Base-by-base conservation (phyloP, 2,329 filamentous ascomycete genomes). In the Cryphonectria naterciae region DNA sequence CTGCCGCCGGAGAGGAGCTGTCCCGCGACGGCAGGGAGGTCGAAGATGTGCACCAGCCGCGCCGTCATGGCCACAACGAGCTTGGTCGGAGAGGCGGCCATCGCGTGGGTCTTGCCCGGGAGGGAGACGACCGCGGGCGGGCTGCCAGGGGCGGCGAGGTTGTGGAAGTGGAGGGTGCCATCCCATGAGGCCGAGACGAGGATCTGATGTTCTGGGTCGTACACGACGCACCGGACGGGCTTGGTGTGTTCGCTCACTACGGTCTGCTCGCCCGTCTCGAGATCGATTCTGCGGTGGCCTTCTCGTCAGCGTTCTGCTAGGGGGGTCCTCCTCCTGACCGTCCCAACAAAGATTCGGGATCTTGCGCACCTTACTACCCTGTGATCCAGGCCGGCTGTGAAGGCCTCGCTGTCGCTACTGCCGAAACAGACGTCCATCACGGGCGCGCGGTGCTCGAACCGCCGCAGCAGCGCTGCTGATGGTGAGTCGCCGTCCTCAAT, bases 21-120 rank as follows among this genome's bases (percentile, higher is more conserved):
- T 1, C 86, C 78, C 11, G 87, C 81, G 54, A 97, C 87, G 35
- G 90, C 83, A 65, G 89, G 85, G 43, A 99, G 87, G 78, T 98
- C 93, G 86, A 98, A 98, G 80, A 99, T 97, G 84, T 96, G 91
- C 73, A 98, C 90, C n/a, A 95, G 89, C 69, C 96, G 92, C 68
- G 93, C 93, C 2, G 95, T 93, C 96, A 99, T 98, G 75, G 95
- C 95, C 70, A 99, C 93, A 58, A 99, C 94, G 11, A 97, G 87
- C 80, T 97, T 97, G 67, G 93, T 87, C 2, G 87, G 86, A 77
- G 87, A 94, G 65, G 92, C 85, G 49, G 94, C 92, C 64, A 98
- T 85, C 17, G 95, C 95, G 81, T 97, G 97, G 0, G 94, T 94
- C 81, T 97, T 99, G 39, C 91, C 92, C 0, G 93, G 93, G 32